These are phyloP conservation scores for Hanseniaspora valbyensis DNA, from an alignment of 805 yeast species.

Conservation along the genomic window DNA sequence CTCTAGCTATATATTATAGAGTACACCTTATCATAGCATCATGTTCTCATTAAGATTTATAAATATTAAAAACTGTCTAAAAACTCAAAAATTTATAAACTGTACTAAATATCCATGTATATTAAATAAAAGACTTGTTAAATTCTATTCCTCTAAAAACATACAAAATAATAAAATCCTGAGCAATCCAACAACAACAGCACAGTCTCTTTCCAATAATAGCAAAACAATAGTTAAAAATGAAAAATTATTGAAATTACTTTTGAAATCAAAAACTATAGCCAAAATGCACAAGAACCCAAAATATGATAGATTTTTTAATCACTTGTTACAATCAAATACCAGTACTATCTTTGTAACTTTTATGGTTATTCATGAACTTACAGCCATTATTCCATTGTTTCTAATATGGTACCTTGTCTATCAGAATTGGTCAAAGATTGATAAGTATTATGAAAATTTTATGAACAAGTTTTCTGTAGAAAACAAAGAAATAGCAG, in stretches of 20 bases:
- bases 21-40: too few species aligned
- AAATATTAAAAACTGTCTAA: too few species aligned
- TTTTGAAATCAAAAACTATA: slow-evolving; percentile 22
- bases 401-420: slow-evolving; percentile 56
- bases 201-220: too few species aligned
- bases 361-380: slow-evolving; percentile 58
- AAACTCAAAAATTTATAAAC: too few species aligned
- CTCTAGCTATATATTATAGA: too few species aligned
- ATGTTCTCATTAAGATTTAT: too few species aligned
- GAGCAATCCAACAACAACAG: not conserved
- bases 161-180: not conserved
- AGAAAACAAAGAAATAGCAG: not conserved
- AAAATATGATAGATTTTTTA: slow-evolving; percentile 23
- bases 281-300: slow-evolving; percentile 24
- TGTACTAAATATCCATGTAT: too few species aligned
- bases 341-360: slow-evolving; percentile 37
- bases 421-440: slow-evolving; percentile 36
- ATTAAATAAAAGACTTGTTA: too few species aligned
- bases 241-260: not conserved
- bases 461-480: not conserved
- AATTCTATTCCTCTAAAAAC: too few species aligned
- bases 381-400: slow-evolving; percentile 64
- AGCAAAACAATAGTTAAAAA: not conserved
- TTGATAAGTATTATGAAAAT: not conserved
- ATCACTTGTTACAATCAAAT: slow-evolving; percentile 25